A percentile compares a stretch with the other conserved stretches of the same genome.
These are phyloP conservation scores for Cercospora nicotianae DNA, from an alignment of 2,329 filamentous ascomycete genomes.

Conservation along the genomic window DNA sequence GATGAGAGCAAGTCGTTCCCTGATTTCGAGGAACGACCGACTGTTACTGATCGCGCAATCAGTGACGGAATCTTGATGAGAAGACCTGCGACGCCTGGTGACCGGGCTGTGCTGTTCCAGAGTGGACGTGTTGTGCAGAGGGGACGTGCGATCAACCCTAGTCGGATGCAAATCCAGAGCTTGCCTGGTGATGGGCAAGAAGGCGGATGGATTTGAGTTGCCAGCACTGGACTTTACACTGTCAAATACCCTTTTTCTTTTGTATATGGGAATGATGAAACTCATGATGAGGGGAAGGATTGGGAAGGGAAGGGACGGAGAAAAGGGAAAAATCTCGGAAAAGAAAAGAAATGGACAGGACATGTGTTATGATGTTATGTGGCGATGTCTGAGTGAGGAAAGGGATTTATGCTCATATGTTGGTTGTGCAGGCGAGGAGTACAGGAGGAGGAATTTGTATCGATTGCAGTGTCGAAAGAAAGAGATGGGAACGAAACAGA, in stretches of 20 bases:
- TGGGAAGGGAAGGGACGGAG: background rate
- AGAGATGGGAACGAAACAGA: background rate
- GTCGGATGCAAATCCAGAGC: conserved; percentile 12
- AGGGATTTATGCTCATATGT: background rate
- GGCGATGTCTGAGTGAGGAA: background rate
- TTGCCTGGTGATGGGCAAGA: conserved; percentile 15
- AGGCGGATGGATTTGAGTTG: conserved; percentile 18
- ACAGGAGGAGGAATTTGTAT: background rate
- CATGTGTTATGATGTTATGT: background rate
- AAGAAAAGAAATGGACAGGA: background rate
- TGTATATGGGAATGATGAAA: background rate
- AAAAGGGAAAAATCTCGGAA: background rate
- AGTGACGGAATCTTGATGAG: conserved; percentile 24
- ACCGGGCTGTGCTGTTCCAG: conserved; percentile 31
- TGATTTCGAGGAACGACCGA: background rate
- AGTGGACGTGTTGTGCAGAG: conserved; percentile 32
- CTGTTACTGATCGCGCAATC: conserved; percentile 11
- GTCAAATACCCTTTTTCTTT: background rate
- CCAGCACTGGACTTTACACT: background rate
- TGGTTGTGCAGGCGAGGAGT: background rate
- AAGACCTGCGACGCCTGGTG: conserved; percentile 28
- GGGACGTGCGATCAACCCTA: conserved; percentile 19
- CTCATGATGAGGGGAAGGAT: background rate
- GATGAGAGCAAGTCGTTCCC: conserved; percentile 6
- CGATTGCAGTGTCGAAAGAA: background rate